Evolutionary conservation across 495 filamentous ascomycete genomes (phyloP), one percentile per base, ranked within the genome.

Genomic region (Tuber magnatum): DNA sequence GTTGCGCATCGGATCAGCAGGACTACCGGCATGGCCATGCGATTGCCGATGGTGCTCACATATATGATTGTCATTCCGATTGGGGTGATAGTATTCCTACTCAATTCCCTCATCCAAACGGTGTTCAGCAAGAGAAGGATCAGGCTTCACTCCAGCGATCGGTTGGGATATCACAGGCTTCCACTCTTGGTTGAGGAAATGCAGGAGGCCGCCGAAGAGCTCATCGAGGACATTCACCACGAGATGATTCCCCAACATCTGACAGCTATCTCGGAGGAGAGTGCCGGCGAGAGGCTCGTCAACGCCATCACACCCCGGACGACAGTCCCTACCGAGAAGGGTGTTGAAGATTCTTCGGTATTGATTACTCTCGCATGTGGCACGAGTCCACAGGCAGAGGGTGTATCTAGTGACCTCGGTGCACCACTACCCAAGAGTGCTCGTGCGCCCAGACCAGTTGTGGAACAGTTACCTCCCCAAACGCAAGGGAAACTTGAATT

Each of bases 41-140:
- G 81, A 73, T 83, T 91, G 3, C 90, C 93, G 4, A 84, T 92
- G 39, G 85, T 89, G 43, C 78, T 91, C 28, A 85, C 91, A 39
- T 83, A 97, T 42, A 73, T 85, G 18, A 76, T 94, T 69, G 84
- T 97, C 44, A 80, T 94, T 18, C 90, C 92, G 0, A 84, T 97
- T 43, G 92, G 87, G 70, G 80, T 90, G 10, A 85, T 89, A 1
- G 83, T 89, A 7, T 97, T 93, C 82, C 81, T 97, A 1, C 77
- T 92, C 80, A 95, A 94, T 82, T 87, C 93, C 1, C 87, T 85
- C 32, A 83, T 94, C 42, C 93, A 98, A 82, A 91, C 89, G 9
- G 83, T 90, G 72, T 87, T 90, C 75, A 95, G 92, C 81, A 85
- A 85, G 24, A 85, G 89, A 73, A 88, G 95, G 72, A 94, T 97